Base-by-base conservation (phyloP, 441 rosid genomes). In the Daphne laureola region DNA sequence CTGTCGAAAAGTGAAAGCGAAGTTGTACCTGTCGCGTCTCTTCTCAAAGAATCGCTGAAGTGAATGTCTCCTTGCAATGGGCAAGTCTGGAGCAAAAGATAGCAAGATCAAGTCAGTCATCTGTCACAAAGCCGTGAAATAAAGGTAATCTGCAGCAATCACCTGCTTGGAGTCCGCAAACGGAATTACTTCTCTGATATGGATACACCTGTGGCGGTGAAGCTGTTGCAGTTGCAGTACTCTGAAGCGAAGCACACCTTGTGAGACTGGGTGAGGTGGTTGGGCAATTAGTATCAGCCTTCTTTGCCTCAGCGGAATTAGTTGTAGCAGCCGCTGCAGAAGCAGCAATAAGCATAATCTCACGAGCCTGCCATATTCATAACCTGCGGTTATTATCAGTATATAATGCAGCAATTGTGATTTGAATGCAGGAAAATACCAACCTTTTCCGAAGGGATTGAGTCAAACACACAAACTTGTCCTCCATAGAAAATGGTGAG, bases 1-100 rank as follows among this genome's bases (percentile, higher is more conserved):
- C 11, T 31, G 11, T 9, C 7, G 25, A 42, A 35, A 27, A 9
- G 41, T 3, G 43, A 14, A 31, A 38, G 17, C 11, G 18, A 18
- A 31, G 14, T 47, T 5, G 13, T 76, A 90, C 96, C 96, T 91
- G 82, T 91, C 96, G 8, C 89, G 73, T 31, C 96, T 80, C 70
- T 91, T 91, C 79, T 87, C 96, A 36, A 91, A 80, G 71, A 91
- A 91, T 35, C 82, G 76, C 68, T 83, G 96, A 67, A 91, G 90
- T 23, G 98, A 91, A 53, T 85, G 88, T 54, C 87, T 87, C 81
- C 98, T 85, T 40, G 90, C 79, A 54, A 87, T 75, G 26, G 98
- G 98, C 43, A 91, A 69, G 57, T 82, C 98, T 87, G 78, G 78
- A 51, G 59, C 44, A 42, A 57, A 45, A 65, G 42, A 71, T 40